A percentile compares a stretch with the other conserved stretches of the same genome.
phyloP scores from a whole-genome alignment of 306 rosid species.

The Malus fusca region DNA sequence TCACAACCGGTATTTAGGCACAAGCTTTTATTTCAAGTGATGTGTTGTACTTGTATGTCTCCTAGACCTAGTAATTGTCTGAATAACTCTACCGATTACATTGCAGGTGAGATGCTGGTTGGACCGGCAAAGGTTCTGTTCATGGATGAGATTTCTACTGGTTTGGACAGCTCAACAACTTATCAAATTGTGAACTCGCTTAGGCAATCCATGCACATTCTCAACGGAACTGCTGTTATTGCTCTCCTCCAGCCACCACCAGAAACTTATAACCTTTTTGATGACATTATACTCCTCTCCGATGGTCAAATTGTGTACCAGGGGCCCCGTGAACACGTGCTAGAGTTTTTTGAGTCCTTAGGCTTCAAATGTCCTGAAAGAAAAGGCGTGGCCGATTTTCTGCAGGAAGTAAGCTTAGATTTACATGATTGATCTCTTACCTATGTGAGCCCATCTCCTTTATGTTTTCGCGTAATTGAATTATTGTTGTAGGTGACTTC shows the following conservation, averaged over 20 bases:
- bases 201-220: constrained; percentile 25
- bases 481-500: constrained; percentile 34
- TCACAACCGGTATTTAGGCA: constrained; percentile 32
- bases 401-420: constrained; percentile 32
- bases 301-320: constrained; percentile 42
- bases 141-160: constrained; percentile 51
- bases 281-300: constrained; percentile 37
- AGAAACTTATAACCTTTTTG: constrained; percentile 39
- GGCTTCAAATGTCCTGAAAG: constrained; percentile 43
- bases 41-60: too few species aligned
- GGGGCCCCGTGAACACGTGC: constrained; percentile 36
- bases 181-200: constrained; percentile 46
- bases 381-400: constrained; percentile 42
- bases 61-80: neutral
- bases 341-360: constrained; percentile 31
- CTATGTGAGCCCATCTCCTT: neutral
- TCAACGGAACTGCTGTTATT: constrained; percentile 31
- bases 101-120: constrained; percentile 43
- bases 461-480: neutral
- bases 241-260: constrained; percentile 54
- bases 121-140: constrained; percentile 39
- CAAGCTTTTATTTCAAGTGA: too few species aligned
- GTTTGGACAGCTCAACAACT: constrained; percentile 44
- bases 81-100: neutral
- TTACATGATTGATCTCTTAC: neutral